Evolutionary conservation across 768 basidiomycete genomes (phyloP).

Genomic region (Cystobasidium tubakii): DNA sequence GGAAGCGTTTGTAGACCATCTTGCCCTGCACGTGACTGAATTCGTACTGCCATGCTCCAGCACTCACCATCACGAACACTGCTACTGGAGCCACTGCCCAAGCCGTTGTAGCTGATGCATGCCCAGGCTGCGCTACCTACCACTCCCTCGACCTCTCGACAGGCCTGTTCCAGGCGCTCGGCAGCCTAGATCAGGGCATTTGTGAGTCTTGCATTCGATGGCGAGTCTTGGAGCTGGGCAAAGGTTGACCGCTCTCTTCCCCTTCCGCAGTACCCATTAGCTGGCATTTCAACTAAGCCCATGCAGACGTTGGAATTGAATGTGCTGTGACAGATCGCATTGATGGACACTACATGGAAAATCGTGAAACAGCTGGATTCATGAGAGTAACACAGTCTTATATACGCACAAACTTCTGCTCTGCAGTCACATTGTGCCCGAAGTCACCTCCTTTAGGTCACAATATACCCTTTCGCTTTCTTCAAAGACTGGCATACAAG

Average conservation of each 20-base stretch:
- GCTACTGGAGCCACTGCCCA: conserved; percentile 17
- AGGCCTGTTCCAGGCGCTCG: conserved; percentile 27
- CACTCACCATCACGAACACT: conserved; percentile 26
- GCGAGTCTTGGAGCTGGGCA: no score
- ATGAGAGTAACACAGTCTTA: neutral
- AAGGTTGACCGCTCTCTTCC: neutral
- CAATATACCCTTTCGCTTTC: neutral
- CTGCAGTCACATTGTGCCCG: no score
- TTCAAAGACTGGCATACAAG: neutral
- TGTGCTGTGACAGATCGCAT: no score
- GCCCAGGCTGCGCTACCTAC: conserved; percentile 13
- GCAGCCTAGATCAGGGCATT: conserved; percentile 11
- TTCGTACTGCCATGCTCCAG: neutral
- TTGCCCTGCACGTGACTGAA: neutral
- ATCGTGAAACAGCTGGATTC: neutral
- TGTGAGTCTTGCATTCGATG: conserved; percentile 12
- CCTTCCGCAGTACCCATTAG: conserved; percentile 18
- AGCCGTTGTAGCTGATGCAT: conserved; percentile 29
- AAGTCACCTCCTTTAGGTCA: no score
- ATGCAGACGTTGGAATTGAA: neutral
- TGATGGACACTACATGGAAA: no score
- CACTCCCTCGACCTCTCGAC: conserved; percentile 28
- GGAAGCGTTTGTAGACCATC: no score
- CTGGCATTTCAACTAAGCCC: conserved; percentile 28
- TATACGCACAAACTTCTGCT: neutral